phyloP scores from a whole-genome alignment of 2,329 filamentous ascomycete genomes.

The Alternaria atra region DNA sequence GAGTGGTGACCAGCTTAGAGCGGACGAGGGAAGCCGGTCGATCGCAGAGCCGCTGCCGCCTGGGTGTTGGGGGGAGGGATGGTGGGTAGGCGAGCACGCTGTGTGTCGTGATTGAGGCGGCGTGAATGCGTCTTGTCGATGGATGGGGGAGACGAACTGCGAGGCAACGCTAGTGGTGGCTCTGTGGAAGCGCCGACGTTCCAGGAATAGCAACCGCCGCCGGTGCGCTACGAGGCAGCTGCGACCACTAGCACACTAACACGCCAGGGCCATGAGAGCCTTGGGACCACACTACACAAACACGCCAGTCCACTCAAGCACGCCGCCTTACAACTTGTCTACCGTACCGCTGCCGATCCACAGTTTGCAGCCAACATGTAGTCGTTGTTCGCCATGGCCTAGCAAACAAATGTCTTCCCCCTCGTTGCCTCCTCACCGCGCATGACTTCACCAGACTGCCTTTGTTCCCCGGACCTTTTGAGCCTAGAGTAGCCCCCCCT shows the following conservation, averaged over 20 bases:
- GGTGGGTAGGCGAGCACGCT: conserved; percentile 22
- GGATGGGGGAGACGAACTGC: conserved; percentile 33
- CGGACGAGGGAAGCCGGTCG: conserved; percentile 35
- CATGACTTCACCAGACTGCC: conserved; percentile 4
- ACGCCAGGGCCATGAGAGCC: conserved; percentile 3
- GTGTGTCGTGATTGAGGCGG: conserved; percentile 23
- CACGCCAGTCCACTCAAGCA: conserved; percentile 4
- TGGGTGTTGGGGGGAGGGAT: conserved; percentile 26
- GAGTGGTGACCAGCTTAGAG: conserved; percentile 32
- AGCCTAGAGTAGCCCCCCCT: conserved; percentile 24
- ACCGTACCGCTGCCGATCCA: conserved; percentile 1
- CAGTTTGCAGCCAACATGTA: neutral
- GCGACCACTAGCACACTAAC: conserved; percentile 27
- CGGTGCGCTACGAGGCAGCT: conserved; percentile 22
- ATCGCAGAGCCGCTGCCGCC: conserved; percentile 36
- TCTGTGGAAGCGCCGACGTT: conserved; percentile 23
- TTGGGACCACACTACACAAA: conserved; percentile 9
- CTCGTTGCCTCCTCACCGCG: neutral
- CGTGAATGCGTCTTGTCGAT: conserved; percentile 36
- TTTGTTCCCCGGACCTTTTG: conserved; percentile 19
- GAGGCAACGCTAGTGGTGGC: conserved; percentile 17
- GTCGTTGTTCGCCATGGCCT: neutral
- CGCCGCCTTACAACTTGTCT: conserved; percentile 11
- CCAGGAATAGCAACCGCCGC: conserved; percentile 22
- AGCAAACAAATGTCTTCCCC: neutral